phyloP scores from a whole-genome alignment of 2,329 filamentous ascomycete genomes.

The Dactylellina cionopaga region DNA sequence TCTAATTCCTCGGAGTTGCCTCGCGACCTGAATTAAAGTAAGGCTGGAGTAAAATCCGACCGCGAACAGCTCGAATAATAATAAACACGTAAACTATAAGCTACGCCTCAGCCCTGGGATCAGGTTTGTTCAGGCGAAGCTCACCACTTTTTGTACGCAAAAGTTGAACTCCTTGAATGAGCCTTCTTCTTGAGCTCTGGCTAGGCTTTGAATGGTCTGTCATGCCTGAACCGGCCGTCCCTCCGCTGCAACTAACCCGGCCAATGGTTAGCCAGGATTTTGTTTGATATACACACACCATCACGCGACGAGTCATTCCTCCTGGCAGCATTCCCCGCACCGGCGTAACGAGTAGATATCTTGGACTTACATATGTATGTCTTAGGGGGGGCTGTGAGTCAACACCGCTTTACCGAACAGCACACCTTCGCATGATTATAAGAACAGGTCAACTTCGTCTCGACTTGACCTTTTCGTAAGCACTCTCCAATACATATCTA shows the following conservation, averaged over 20 bases:
- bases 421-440: slow-evolving; percentile 31
- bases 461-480: slow-evolving; percentile 24
- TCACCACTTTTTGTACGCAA: background rate
- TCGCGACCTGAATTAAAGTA: no score
- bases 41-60: slow-evolving; percentile 10
- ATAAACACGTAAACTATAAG: background rate
- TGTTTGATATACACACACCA: no score
- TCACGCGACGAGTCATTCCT: slow-evolving; percentile 45
- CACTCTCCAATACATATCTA: slow-evolving; percentile 8
- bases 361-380: background rate
- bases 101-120: background rate
- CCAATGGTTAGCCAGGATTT: no score
- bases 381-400: slow-evolving; percentile 40
- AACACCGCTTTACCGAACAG: slow-evolving; percentile 22
- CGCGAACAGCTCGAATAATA: no score
- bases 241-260: background rate
- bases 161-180: background rate
- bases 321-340: slow-evolving; percentile 5
- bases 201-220: no score
- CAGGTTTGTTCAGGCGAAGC: background rate
- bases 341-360: background rate
- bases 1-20: background rate
- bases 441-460: slow-evolving; percentile 35
- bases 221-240: slow-evolving; percentile 8
- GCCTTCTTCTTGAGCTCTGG: slow-evolving; percentile 4